Percentiles rank a stretch among this genome's conserved stretches.
Evolutionary conservation across 495 filamentous ascomycete species (phyloP).

Genomic region (Podospora pseudopauciseta): DNA sequence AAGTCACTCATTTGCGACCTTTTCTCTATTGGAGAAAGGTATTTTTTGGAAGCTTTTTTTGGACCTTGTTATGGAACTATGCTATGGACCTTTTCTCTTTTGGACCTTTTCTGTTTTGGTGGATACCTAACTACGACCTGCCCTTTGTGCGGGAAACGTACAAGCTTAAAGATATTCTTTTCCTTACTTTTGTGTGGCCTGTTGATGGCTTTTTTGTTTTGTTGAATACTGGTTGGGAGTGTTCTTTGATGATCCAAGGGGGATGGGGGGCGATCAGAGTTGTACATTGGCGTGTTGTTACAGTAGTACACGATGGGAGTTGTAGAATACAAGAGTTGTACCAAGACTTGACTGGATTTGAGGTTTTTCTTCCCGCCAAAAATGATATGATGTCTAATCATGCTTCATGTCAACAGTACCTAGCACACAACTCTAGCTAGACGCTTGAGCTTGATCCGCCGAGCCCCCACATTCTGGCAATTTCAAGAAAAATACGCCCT

Average conservation of each 20-base stretch:
- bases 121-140: background rate
- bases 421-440: no score
- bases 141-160: background rate
- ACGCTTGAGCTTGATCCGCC: no score
- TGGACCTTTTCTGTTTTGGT: constrained; percentile 4
- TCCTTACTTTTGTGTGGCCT: constrained; percentile 7
- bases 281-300: background rate
- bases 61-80: background rate
- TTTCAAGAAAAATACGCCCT: no score
- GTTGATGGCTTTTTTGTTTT: background rate
- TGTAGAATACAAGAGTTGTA: background rate
- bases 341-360: background rate
- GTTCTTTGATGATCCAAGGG: no score
- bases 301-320: background rate
- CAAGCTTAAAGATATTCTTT: background rate
- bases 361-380: background rate
- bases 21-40: constrained; percentile 3
- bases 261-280: background rate
- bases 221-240: background rate
- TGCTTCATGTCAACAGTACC: background rate
- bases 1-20: constrained; percentile 25
- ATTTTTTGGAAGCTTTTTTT: constrained; percentile 11
- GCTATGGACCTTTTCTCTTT: constrained; percentile 11
- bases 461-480: no score
- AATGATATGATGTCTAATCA: background rate